Conservation (phyloP, 352 stramenopile species). For the Globisporangium solare region DNA sequence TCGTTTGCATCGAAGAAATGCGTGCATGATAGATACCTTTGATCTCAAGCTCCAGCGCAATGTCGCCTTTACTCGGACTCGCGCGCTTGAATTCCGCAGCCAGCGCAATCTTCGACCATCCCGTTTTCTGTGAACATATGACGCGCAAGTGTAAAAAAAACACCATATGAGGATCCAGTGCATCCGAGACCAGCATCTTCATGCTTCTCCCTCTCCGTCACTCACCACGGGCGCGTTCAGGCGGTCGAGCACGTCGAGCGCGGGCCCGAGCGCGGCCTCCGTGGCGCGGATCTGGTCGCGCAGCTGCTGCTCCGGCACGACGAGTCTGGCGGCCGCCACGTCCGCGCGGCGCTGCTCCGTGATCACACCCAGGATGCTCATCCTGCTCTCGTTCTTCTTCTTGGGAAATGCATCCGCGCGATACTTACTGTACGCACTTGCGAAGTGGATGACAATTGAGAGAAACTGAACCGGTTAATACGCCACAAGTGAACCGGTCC, state of each 20-base stretch:
- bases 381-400: constrained; percentile 11
- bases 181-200: no score
- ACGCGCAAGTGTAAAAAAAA: neutral
- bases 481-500: no score
- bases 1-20: no score
- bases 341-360: constrained; percentile 63
- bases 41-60: constrained; percentile 74
- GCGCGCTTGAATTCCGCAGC: constrained; percentile 98
- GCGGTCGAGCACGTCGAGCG: constrained; percentile 85
- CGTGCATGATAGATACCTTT: no score
- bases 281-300: constrained; percentile 69
- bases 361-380: constrained; percentile 81
- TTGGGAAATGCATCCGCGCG: neutral
- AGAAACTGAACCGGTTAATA: neutral
- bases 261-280: constrained; percentile 71
- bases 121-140: constrained; percentile 29
- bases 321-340: constrained; percentile 53
- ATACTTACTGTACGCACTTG: neutral
- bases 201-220: constrained; percentile 3
- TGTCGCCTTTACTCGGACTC: constrained; percentile 96
- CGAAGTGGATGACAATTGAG: neutral
- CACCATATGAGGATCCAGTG: neutral
- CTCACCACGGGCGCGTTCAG: constrained; percentile 73
- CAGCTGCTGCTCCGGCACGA: constrained; percentile 45
- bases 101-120: constrained; percentile 84